phyloP scores from a whole-genome alignment of 805 yeast genomes.

The Wickerhamiella parazyma region DNA sequence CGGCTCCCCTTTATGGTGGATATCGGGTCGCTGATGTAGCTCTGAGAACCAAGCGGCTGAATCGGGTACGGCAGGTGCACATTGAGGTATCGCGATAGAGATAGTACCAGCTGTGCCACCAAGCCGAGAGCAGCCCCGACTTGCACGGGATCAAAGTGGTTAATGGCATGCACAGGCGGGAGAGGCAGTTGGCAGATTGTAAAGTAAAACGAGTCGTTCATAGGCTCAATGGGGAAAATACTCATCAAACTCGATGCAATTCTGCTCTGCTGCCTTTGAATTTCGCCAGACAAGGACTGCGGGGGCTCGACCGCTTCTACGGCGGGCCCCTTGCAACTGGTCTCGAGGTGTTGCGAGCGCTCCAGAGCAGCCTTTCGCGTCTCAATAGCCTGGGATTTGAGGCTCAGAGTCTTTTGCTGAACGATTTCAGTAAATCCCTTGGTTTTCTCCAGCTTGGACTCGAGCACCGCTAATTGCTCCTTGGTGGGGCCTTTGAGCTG shows the following conservation, averaged over 20 bases:
- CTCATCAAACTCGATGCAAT: slow-evolving; percentile 21
- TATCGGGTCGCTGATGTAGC: slow-evolving; percentile 37
- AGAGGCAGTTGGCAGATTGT: slow-evolving; percentile 27
- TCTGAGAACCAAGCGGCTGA: slow-evolving; percentile 34
- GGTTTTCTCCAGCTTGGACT: slow-evolving; percentile 7
- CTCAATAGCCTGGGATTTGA: too few relatives aligned
- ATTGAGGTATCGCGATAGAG: slow-evolving; percentile 31
- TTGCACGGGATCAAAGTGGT: slow-evolving; percentile 27
- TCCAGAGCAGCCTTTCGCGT: too few relatives aligned
- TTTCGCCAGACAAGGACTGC: background rate
- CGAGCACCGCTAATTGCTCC: slow-evolving; percentile 10
- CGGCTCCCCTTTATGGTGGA: slow-evolving; percentile 29
- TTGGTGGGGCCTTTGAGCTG: slow-evolving; percentile 10
- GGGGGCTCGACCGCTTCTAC: background rate
- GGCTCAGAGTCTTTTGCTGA: background rate
- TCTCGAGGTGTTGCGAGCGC: background rate
- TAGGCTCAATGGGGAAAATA: slow-evolving; percentile 25
- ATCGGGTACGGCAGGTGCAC: slow-evolving; percentile 39
- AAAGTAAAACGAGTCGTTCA: slow-evolving; percentile 20
- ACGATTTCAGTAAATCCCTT: background rate
- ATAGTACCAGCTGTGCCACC: slow-evolving; percentile 31
- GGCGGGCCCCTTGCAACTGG: background rate
- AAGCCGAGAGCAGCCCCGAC: slow-evolving; percentile 39
- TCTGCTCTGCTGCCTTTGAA: slow-evolving; percentile 18
- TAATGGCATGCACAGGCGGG: slow-evolving; percentile 21